A percentile compares a stretch with the other conserved stretches of the same genome.
phyloP scores from a whole-genome alignment of 768 basidiomycete species.

The Suillus lakei region DNA sequence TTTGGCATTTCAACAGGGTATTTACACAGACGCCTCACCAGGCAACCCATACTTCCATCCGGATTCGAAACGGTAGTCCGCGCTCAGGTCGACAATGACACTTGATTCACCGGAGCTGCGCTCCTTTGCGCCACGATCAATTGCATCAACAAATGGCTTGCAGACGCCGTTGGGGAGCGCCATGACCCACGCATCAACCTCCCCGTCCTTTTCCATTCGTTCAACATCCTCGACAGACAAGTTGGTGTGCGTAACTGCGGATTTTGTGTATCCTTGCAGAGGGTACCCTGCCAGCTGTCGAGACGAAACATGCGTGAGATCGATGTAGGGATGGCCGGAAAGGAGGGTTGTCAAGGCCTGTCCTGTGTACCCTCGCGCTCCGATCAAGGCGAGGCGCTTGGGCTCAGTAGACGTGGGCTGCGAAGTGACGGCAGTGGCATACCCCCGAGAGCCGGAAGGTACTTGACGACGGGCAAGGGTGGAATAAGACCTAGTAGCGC shows the following conservation, averaged over 20 bases:
- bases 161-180: conserved; percentile 97
- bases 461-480: conserved; percentile 53
- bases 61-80: conserved; percentile 94
- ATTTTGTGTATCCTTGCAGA: conserved; percentile 82
- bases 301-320: conserved; percentile 95
- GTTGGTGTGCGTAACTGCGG: conserved; percentile 75
- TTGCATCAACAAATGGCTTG: conserved; percentile 95
- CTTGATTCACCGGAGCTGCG: conserved; percentile 58
- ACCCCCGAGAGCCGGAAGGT: conserved; percentile 68
- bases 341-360: conserved; percentile 89
- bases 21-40: conserved; percentile 73
- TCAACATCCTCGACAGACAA: conserved; percentile 80
- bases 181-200: conserved; percentile 99
- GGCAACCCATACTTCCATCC: conserved; percentile 98
- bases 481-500: conserved; percentile 61
- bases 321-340: conserved; percentile 84
- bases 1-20: conserved; percentile 42
- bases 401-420: conserved; percentile 56
- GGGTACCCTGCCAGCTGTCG: conserved; percentile 87
- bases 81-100: conserved; percentile 90
- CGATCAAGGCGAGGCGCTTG: conserved; percentile 94
- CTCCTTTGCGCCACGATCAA: conserved; percentile 74
- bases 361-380: conserved; percentile 95
- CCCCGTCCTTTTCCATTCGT: conserved; percentile 84
- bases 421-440: conserved; percentile 65